A percentile compares a stretch with the other conserved stretches of the same genome.
Evolutionary conservation across 257 asterid species (phyloP).

Genomic region (Capsicum baccatum): DNA sequence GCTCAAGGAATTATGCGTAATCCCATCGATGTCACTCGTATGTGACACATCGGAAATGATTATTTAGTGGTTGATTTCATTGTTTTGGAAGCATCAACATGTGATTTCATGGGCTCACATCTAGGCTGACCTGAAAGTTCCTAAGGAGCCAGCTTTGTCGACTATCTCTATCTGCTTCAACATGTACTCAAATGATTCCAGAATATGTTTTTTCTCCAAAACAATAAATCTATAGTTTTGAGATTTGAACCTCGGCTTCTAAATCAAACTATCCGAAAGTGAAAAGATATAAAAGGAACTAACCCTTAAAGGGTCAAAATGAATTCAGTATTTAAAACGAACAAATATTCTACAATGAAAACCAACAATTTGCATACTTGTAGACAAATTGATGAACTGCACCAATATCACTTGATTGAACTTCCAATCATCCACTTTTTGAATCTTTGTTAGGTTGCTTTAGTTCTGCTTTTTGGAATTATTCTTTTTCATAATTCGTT

Average conservation of each 20-base stretch:
- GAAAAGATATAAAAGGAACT: background rate
- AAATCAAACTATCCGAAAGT: background rate
- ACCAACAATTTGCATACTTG: background rate
- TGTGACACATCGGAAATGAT: too few species aligned
- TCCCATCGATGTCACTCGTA: background rate
- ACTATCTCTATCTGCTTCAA: too few species aligned
- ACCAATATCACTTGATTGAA: background rate
- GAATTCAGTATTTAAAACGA: background rate
- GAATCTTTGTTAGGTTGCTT: background rate
- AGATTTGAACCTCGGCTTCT: background rate
- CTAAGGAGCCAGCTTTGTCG: too few species aligned
- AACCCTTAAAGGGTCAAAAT: background rate
- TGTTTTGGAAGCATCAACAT: background rate
- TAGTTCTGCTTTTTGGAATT: background rate
- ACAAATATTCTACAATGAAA: background rate
- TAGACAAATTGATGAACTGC: background rate
- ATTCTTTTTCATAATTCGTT: conserved; percentile 22
- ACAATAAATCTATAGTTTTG: conserved; percentile 3
- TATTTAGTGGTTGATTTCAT: background rate
- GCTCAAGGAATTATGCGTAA: background rate
- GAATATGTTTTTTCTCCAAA: background rate
- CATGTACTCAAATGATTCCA: background rate
- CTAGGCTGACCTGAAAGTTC: background rate
- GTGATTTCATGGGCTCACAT: background rate
- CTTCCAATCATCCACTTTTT: conserved; percentile 19